Percentiles rank a stretch among this genome's conserved stretches.
Evolutionary conservation across 1,284 basidiomycete species (phyloP).

Genomic region (Flammula alnicola): DNA sequence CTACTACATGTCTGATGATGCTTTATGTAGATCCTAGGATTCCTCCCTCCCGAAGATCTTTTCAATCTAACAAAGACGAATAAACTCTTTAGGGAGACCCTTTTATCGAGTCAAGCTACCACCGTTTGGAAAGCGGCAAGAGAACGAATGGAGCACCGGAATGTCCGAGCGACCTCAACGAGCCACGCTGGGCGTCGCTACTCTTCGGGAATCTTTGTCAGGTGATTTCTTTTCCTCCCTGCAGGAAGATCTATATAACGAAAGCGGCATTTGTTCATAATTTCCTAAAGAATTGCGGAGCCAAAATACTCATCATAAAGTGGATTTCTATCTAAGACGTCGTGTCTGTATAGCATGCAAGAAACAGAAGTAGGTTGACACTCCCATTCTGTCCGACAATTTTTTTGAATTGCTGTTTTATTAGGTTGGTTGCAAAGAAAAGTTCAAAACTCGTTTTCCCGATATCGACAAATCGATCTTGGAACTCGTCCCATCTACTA

Average conservation of each 20-base stretch:
- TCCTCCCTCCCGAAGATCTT: slow-evolving; percentile 12
- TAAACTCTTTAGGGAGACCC: slow-evolving; percentile 9
- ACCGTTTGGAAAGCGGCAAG: slow-evolving; percentile 10
- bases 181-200: slow-evolving; percentile 10
- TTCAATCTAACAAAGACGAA: slow-evolving; percentile 8
- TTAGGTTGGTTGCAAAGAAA: slow-evolving; percentile 31
- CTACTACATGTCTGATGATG: background rate
- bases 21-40: slow-evolving; percentile 8
- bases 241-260: no score
- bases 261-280: no score
- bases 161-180: slow-evolving; percentile 11
- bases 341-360: slow-evolving; percentile 35
- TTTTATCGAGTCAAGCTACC: background rate
- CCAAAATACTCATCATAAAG: slow-evolving; percentile 20
- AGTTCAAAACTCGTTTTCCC: slow-evolving; percentile 29
- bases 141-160: slow-evolving; percentile 8
- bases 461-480: slow-evolving; percentile 30
- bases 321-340: slow-evolving; percentile 38
- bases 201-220: slow-evolving; percentile 10
- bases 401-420: background rate
- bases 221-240: background rate
- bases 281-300: slow-evolving; percentile 35
- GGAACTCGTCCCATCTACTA: slow-evolving; percentile 35
- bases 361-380: slow-evolving; percentile 31
- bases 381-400: slow-evolving; percentile 1